Evolutionary conservation across 805 yeast genomes (phyloP), one percentile per base, ranked within the genome.

Genomic region (Yamadazyma sp.): DNA sequence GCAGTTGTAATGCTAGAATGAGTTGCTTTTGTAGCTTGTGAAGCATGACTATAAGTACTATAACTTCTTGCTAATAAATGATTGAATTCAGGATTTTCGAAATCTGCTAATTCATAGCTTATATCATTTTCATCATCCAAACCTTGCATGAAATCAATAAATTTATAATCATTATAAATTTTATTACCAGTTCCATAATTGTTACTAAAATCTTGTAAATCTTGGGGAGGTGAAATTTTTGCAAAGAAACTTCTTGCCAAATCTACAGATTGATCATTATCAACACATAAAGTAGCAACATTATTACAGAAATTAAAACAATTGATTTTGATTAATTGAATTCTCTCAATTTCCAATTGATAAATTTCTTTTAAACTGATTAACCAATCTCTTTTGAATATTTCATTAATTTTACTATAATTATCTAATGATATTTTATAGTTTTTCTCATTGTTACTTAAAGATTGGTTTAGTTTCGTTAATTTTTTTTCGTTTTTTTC

Each of bases 241-340:
- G 88, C 95, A 35, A 86, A 67, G 2, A 76, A 57, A 6, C 77
- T 54, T 37, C 96, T 72, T 10, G 88, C 73, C 34, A 67, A 67
- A 51, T 87, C 96, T 37, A 83, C 85, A 7, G 83, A 71, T 42
- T 77, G 81, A 52, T 87, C 96, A 49, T 82, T 84, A 28, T 78
- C 75, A 21, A 86, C 89, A 53, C 95, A 87, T 3, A 80, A 69
- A 0, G 86, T 70, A 6, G 94, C 84, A 7, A 84, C 67, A 25
- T 79, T 69, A 56, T 86, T 86, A 30, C 91, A 78, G 50, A 70
- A 86, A 27, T 79, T 83, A 84, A 95, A 87, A 40, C 87, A 57
- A 46, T 80, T 84, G 12, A 81, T 65, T 49, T 85, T 82, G 38
- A 83, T 52, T 42, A 79, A 73, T 48, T 81, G 82, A 36, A 85